Evolutionary conservation across 306 rosid genomes (phyloP).

Genomic region (Cucurbita pepo): DNA sequence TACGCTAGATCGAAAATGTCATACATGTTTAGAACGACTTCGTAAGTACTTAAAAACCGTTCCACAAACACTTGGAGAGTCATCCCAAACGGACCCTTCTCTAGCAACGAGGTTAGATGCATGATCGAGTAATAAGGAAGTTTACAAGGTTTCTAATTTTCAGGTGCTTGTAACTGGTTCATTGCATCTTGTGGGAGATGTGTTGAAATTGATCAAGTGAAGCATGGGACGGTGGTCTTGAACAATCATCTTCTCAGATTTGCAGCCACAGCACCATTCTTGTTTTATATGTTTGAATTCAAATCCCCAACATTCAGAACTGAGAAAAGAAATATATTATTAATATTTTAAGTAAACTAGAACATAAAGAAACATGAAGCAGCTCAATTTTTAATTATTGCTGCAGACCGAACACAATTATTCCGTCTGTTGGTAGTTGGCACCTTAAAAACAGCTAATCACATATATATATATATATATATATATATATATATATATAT

Average conservation of each 20-base stretch:
- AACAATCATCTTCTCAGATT: not conserved
- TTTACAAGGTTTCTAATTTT: not conserved
- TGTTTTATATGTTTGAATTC: not conserved
- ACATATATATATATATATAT: too few species aligned
- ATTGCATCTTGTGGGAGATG: slow-evolving; percentile 83
- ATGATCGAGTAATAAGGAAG: not conserved
- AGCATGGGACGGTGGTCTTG: not conserved
- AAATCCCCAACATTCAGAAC: not conserved
- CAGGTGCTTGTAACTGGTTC: slow-evolving; percentile 96
- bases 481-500: too few species aligned
- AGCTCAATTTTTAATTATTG: not conserved
- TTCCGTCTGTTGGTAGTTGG: not conserved
- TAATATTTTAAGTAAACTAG: not conserved
- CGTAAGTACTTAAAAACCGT: too few species aligned
- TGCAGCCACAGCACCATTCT: not conserved
- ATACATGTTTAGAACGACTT: too few species aligned
- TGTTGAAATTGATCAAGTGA: slow-evolving; percentile 65
- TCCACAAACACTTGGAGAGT: not conserved
- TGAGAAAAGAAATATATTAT: not conserved
- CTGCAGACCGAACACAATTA: not conserved
- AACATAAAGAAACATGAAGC: not conserved
- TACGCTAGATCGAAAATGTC: not conserved
- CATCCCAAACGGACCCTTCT: not conserved
- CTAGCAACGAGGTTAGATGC: not conserved
- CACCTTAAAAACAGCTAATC: not conserved